These are phyloP conservation scores for Magnolia sinica DNA, from an alignment of 164 flowering plant species.

Conservation along the genomic window DNA sequence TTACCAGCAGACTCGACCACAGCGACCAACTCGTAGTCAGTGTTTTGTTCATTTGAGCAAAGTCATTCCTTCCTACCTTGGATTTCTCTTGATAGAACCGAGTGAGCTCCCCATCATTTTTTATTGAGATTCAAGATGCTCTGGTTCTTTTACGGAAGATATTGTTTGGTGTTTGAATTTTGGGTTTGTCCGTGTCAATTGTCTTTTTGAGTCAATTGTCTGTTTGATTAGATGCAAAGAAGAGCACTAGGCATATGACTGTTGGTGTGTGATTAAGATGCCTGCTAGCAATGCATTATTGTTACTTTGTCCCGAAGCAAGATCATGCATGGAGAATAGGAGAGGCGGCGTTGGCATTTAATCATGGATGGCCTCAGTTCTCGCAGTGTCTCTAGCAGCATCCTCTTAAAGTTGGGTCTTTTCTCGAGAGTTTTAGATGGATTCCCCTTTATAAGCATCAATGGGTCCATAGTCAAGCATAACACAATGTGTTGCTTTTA, in stretches of 20 bases:
- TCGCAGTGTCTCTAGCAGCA: background rate
- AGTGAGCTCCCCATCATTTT: background rate
- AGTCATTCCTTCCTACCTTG: background rate
- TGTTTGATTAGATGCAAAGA: background rate
- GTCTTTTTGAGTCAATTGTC: background rate
- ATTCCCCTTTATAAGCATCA: background rate
- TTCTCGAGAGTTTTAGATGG: background rate
- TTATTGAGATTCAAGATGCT: background rate
- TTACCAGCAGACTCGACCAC: background rate
- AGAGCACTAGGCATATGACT: background rate
- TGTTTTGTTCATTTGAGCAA: too few species aligned
- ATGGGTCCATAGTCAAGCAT: background rate
- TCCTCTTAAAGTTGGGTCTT: background rate
- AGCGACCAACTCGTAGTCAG: background rate
- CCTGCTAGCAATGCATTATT: background rate
- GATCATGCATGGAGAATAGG: background rate
- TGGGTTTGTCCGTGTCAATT: background rate
- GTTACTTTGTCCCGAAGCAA: background rate
- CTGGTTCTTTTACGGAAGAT: background rate
- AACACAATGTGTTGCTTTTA: background rate
- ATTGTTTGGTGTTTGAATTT: too few species aligned
- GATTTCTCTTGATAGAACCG: background rate
- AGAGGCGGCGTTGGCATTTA: background rate
- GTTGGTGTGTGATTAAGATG: background rate
- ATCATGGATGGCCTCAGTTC: background rate